A percentile compares a stretch with the other conserved stretches of the same genome.
phyloP scores from a whole-genome alignment of 495 filamentous ascomycete genomes.

The Mycothermus thermophilus region DNA sequence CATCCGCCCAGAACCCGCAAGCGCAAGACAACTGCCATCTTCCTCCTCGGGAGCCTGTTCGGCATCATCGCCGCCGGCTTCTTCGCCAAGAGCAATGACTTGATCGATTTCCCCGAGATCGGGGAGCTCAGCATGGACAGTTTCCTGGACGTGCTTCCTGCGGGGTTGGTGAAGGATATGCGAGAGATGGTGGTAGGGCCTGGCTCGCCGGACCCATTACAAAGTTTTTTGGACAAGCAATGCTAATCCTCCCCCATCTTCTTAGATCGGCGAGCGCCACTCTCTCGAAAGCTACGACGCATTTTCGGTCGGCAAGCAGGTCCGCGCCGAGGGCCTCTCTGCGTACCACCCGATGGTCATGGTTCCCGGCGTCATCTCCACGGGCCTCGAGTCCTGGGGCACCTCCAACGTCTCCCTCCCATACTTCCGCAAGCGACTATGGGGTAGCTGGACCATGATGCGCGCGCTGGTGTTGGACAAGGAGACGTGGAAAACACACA shows the following conservation, averaged over 20 bases:
- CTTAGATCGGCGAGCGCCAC: constrained; percentile 68
- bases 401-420: constrained; percentile 65
- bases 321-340: constrained; percentile 65
- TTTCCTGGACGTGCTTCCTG: constrained; percentile 69
- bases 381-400: constrained; percentile 92
- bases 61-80: constrained; percentile 69
- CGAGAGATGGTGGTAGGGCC: constrained; percentile 59
- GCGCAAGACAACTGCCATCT: constrained; percentile 64
- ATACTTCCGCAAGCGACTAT: constrained; percentile 86
- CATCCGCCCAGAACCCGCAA: constrained; percentile 39
- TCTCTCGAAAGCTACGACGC: constrained; percentile 76
- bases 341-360: constrained; percentile 85
- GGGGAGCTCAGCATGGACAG: constrained; percentile 73
- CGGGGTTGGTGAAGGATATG: constrained; percentile 67
- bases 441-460: constrained; percentile 99
- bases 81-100: constrained; percentile 71
- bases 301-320: constrained; percentile 74
- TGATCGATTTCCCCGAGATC: constrained; percentile 67
- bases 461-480: constrained; percentile 83
- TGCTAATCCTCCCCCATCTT: constrained; percentile 6
- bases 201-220: neutral
- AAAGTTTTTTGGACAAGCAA: neutral
- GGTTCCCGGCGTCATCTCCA: constrained; percentile 95
- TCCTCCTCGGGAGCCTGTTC: constrained; percentile 69
- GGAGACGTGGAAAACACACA: constrained; percentile 84